Base-by-base conservation (phyloP, 2,329 filamentous ascomycete species). In the Cryphonectria japonica region DNA sequence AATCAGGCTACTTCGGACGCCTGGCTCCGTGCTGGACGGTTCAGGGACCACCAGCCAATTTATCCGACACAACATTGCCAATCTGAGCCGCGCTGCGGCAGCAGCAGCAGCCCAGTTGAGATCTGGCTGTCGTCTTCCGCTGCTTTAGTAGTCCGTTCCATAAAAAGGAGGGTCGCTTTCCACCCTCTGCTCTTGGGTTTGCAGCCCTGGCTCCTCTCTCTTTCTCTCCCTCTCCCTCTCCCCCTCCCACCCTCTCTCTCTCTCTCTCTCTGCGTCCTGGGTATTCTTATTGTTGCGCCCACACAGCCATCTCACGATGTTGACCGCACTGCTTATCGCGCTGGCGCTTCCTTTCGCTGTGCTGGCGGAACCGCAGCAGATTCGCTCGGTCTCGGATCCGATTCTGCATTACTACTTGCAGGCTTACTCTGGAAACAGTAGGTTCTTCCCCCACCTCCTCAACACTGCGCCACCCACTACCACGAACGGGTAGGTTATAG, bases 331-430 rank as follows among this genome's bases (percentile, higher is more conserved):
- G 26, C 9, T 72, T 7, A 22, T 59, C 34, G 46, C 64, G 6
- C 43, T 41, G 5, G 11, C 46, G 39, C 52, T 69, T 37, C 34
- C 68, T 26, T 41, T 34, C 26, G 50, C 50, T n/a, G 68, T 43
- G 3, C 26, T 72, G 46, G 80, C 81, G 59, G 85, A 84, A 67
- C 79, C 84, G 16, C 82, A 85, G 76, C 83, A 85, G 75, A 85
- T 87, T 72, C 84, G 85, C 46, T 82, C 83, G 52, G 85, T 87
- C 11, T 78, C 80, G 69, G 80, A 81, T 8, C 86, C 86, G 2
- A 83, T 87, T 69, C 87, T 83, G 73, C 86, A 88, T 75, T 80
- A 84, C 32, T 87, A 88, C 74, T 79, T 88, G 3, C 86, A 87
- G 76, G 78, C 82, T 3, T 80, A 81, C 69, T 79, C 83, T 7